Percentiles rank a stretch among this genome's conserved stretches.
Evolutionary conservation across 495 filamentous ascomycete genomes (phyloP).

Genomic region (Lepidopterella palustris): DNA sequence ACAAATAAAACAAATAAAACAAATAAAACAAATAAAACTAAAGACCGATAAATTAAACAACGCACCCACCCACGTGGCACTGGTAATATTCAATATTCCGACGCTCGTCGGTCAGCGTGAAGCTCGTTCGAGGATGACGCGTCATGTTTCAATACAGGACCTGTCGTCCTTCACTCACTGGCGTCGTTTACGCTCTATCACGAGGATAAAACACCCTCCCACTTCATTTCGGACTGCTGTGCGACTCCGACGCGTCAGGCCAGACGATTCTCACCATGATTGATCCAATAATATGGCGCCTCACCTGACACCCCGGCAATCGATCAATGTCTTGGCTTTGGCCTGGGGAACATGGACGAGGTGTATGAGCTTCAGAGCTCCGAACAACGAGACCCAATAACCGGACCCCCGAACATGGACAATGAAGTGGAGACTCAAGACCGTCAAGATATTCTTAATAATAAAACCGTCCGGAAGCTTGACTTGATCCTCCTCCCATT

Average conservation of each 20-base stretch:
- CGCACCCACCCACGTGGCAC: no score
- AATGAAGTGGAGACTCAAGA: background rate
- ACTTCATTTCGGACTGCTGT: background rate
- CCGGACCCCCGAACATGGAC: background rate
- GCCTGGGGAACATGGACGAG: background rate
- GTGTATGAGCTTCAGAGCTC: background rate
- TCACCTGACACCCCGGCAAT: background rate
- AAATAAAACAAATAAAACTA: no score
- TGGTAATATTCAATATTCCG: no score
- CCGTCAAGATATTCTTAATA: conserved; percentile 15
- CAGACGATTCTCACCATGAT: background rate
- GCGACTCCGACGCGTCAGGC: background rate
- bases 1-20: no score
- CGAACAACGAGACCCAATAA: background rate
- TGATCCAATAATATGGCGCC: background rate
- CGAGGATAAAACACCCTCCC: no score
- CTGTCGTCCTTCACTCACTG: no score
- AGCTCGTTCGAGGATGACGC: no score
- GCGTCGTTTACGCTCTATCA: no score
- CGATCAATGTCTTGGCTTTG: background rate
- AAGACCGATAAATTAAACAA: no score
- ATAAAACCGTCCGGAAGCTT: conserved; percentile 36
- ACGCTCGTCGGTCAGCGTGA: no score
- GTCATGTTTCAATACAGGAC: no score
- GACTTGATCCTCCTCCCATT: conserved; percentile 47